phyloP scores from a whole-genome alignment of 2,329 filamentous ascomycete genomes.

The Thielaviopsis ethacetica region DNA sequence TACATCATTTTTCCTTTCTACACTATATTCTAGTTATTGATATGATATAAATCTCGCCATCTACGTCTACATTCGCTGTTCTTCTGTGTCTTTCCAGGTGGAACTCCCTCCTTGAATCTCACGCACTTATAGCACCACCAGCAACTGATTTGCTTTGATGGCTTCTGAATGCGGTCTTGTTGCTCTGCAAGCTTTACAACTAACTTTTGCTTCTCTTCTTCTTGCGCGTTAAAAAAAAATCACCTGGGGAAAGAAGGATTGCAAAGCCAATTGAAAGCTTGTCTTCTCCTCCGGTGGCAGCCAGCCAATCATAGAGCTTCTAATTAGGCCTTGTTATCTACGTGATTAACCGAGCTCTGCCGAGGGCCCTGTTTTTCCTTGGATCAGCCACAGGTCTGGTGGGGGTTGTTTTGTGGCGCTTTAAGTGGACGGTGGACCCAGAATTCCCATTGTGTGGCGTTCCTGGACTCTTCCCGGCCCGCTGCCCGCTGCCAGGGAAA shows the following conservation, averaged over 20 bases:
- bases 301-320: constrained; percentile 10
- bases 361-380: constrained; percentile 6
- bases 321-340: constrained; percentile 8
- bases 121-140: too few relatives aligned
- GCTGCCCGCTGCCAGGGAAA: background rate
- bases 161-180: too few relatives aligned
- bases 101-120: too few relatives aligned
- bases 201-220: background rate
- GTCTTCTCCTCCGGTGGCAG: background rate
- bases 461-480: background rate
- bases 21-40: too few relatives aligned
- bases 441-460: background rate
- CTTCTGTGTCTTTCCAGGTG: too few relatives aligned
- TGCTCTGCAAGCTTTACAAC: too few relatives aligned
- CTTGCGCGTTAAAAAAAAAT: background rate
- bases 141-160: too few relatives aligned
- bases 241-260: constrained; percentile 5
- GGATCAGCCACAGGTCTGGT: constrained; percentile 4
- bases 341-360: constrained; percentile 12
- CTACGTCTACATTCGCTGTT: too few relatives aligned
- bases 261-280: constrained; percentile 6
- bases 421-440: background rate
- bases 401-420: background rate
- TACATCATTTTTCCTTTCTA: background rate
- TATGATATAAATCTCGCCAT: background rate